Conservation (phyloP, 768 basidiomycete species). For the Megacollybia marginata region DNA sequence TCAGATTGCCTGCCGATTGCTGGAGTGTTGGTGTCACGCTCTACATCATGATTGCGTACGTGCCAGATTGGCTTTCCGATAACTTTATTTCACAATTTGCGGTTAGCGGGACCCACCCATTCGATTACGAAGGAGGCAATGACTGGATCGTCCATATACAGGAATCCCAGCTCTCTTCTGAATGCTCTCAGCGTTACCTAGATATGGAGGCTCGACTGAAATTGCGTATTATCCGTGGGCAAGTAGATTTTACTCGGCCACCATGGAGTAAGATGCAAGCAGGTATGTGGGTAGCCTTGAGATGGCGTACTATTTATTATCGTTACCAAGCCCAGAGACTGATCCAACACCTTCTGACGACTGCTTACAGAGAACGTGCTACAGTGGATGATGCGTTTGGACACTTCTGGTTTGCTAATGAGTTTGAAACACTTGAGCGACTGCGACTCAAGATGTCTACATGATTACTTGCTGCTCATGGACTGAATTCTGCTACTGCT, state of each 20-base stretch:
- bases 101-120: constrained; percentile 66
- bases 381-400: constrained; percentile 57
- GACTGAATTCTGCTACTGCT: background rate
- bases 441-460: constrained; percentile 24
- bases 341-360: constrained; percentile 52
- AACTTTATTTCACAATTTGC: background rate
- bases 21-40: constrained; percentile 83
- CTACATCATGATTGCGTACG: constrained; percentile 80
- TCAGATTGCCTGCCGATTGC: constrained; percentile 83
- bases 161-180: constrained; percentile 19
- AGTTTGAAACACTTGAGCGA: constrained; percentile 50
- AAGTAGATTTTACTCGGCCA: constrained; percentile 44
- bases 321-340: constrained; percentile 46
- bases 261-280: constrained; percentile 52
- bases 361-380: constrained; percentile 48
- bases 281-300: constrained; percentile 33
- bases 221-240: constrained; percentile 58
- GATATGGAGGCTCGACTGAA: constrained; percentile 57
- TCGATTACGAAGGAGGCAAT: constrained; percentile 51
- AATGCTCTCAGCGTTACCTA: constrained; percentile 33
- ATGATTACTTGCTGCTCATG: constrained; percentile 26
- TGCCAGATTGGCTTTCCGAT: constrained; percentile 9
- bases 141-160: constrained; percentile 28
- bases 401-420: constrained; percentile 60
- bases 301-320: constrained; percentile 1